Conservation (phyloP, 2,329 filamentous ascomycete species). For the Lachnellula arida region DNA sequence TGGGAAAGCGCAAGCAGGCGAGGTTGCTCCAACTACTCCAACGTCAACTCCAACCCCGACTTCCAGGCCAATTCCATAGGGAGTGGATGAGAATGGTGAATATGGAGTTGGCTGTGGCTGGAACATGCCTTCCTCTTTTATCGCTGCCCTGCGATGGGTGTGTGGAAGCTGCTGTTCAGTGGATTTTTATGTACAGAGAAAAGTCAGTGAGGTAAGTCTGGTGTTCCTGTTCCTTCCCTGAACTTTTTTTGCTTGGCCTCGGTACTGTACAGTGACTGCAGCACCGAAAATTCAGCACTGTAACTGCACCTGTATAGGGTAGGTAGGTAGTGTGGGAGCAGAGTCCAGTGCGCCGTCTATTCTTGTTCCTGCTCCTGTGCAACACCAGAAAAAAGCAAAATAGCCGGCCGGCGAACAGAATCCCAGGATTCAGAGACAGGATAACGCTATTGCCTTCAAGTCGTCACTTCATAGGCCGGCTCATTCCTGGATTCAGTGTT, state of each 20-base stretch:
- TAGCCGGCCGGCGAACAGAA: background rate
- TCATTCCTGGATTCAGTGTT: no score
- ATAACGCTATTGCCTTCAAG: background rate
- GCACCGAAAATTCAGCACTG: no score
- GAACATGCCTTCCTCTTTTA: slow-evolving; percentile 23
- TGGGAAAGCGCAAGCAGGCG: slow-evolving; percentile 11
- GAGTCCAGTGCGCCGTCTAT: background rate
- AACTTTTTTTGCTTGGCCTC: no score
- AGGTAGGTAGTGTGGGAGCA: background rate
- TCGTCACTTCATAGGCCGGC: background rate
- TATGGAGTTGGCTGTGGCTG: slow-evolving; percentile 30
- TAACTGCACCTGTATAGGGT: no score
- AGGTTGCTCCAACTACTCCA: no score
- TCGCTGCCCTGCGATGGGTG: background rate
- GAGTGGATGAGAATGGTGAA: slow-evolving; percentile 24
- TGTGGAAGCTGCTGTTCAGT: no score
- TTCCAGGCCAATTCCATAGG: background rate
- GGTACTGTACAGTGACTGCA: no score
- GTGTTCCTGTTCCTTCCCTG: background rate
- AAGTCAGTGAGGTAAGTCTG: background rate
- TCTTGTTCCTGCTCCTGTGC: background rate
- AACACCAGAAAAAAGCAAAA: background rate
- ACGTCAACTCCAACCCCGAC: no score
- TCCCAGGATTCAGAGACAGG: background rate
- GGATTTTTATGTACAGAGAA: no score